These are phyloP conservation scores for Mortierella alpina DNA, from an alignment of 192 early-diverging fungal genomes.

Conservation along the genomic window DNA sequence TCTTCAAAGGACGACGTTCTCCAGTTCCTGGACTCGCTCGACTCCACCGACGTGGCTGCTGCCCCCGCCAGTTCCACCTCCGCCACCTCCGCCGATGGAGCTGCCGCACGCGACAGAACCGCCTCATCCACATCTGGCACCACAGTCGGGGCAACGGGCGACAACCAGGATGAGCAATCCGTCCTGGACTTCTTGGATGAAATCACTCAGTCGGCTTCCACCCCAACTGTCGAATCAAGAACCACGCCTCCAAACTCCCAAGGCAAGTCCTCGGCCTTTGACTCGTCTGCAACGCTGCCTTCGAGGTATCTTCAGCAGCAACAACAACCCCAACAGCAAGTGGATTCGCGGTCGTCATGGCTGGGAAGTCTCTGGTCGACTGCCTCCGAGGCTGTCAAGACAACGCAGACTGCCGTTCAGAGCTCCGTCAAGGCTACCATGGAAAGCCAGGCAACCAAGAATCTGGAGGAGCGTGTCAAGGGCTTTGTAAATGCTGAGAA, in stretches of 20 bases:
- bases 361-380: conserved; percentile 64
- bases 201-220: conserved; percentile 52
- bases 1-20: conserved; percentile 54
- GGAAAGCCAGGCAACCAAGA: conserved; percentile 58
- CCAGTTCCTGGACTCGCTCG: conserved; percentile 58
- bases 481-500: conserved; percentile 66
- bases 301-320: conserved; percentile 24
- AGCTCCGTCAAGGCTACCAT: conserved; percentile 63
- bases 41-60: conserved; percentile 11
- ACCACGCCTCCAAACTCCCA: conserved; percentile 41
- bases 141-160: neutral
- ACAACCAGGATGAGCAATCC: conserved; percentile 51
- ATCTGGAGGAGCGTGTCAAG: conserved; percentile 64
- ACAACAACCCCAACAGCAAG: conserved; percentile 37
- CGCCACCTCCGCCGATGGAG: conserved; percentile 4
- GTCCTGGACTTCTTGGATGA: conserved; percentile 60
- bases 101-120: conserved; percentile 2
- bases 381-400: conserved; percentile 68
- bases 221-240: conserved; percentile 47
- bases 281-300: conserved; percentile 16
- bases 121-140: conserved; percentile 3
- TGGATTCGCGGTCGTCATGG: conserved; percentile 44
- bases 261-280: conserved; percentile 31
- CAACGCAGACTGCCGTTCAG: conserved; percentile 61
- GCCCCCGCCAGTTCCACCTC: conserved; percentile 1